A percentile compares a stretch with the other conserved stretches of the same genome.
These are phyloP conservation scores for Naganishia liquefaciens DNA, from an alignment of 1,284 basidiomycete genomes.

Conservation along the genomic window DNA sequence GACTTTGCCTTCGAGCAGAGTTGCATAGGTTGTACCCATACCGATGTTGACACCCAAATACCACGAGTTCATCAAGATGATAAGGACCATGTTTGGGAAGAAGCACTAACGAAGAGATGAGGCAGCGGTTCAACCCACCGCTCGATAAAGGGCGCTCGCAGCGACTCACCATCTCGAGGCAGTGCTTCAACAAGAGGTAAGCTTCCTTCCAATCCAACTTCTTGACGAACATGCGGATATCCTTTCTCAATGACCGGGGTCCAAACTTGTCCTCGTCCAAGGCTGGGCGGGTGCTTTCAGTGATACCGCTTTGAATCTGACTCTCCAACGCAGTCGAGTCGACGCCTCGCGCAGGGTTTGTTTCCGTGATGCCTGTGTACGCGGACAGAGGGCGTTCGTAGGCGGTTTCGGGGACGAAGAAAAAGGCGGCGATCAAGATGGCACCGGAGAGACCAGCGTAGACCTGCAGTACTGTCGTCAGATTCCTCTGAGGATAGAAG, in stretches of 20 bases:
- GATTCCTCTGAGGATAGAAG: too few species aligned
- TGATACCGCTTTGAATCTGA: slow-evolving; percentile 1
- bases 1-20: slow-evolving; percentile 8
- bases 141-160: not conserved
- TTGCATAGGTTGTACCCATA: slow-evolving; percentile 22
- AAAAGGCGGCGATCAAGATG: slow-evolving; percentile 17
- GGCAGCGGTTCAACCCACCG: not conserved
- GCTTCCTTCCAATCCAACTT: slow-evolving; percentile 22
- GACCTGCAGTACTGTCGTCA: not conserved
- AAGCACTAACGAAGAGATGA: not conserved
- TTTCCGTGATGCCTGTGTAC: slow-evolving; percentile 8
- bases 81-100: slow-evolving; percentile 20
- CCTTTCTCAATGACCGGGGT: not conserved
- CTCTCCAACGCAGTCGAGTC: slow-evolving; percentile 6
- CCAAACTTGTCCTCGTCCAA: slow-evolving; percentile 18
- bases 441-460: slow-evolving; percentile 19
- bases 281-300: slow-evolving; percentile 11
- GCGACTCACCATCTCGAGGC: slow-evolving; percentile 11
- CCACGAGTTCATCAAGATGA: slow-evolving; percentile 22
- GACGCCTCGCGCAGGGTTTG: not conserved
- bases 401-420: slow-evolving; percentile 10
- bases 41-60: slow-evolving; percentile 17
- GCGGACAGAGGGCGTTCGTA: slow-evolving; percentile 23
- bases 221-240: slow-evolving; percentile 6
- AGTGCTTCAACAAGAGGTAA: slow-evolving; percentile 19